Conservation (phyloP, 148 eudicot species). For the Mesembryanthemum crystallinum region DNA sequence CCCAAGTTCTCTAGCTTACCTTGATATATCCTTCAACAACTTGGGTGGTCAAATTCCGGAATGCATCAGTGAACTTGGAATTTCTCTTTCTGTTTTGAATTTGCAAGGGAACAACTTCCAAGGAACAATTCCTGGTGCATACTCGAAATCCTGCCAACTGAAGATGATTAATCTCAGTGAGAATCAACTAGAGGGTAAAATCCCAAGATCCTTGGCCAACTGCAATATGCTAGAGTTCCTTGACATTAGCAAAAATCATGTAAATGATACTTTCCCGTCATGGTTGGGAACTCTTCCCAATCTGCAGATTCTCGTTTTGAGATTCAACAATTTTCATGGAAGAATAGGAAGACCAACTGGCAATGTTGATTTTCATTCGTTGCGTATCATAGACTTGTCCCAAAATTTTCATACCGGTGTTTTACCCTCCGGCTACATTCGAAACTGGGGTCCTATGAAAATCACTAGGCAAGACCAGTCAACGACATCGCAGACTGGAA, state of each 20-base stretch:
- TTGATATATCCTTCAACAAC: too few relatives aligned
- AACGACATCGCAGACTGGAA: background rate
- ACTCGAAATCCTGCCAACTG: conserved; percentile 3
- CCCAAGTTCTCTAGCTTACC: too few relatives aligned
- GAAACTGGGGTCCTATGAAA: conserved; percentile 31
- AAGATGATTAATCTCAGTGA: conserved; percentile 25
- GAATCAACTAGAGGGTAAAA: conserved; percentile 26
- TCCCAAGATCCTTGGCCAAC: conserved; percentile 32
- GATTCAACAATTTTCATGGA: conserved; percentile 41
- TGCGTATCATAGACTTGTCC: too few relatives aligned
- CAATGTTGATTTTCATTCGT: conserved; percentile 18
- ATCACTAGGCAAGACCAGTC: background rate
- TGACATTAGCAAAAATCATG: conserved; percentile 36
- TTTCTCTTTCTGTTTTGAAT: conserved; percentile 22
- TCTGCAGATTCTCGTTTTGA: conserved; percentile 36
- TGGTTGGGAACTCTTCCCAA: conserved; percentile 44
- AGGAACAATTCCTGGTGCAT: too few relatives aligned
- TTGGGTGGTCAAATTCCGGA: conserved; percentile 35
- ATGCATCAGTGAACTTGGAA: conserved; percentile 27
- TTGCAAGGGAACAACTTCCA: too few relatives aligned
- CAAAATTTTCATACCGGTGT: conserved; percentile 35
- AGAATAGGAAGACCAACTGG: background rate
- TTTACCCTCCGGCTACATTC: conserved; percentile 26
- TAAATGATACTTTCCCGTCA: conserved; percentile 45
- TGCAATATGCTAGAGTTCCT: conserved; percentile 35